A percentile compares a stretch with the other conserved stretches of the same genome.
Evolutionary conservation across 2,329 filamentous ascomycete species (phyloP).

Genomic region (Apiospora pterosperma): DNA sequence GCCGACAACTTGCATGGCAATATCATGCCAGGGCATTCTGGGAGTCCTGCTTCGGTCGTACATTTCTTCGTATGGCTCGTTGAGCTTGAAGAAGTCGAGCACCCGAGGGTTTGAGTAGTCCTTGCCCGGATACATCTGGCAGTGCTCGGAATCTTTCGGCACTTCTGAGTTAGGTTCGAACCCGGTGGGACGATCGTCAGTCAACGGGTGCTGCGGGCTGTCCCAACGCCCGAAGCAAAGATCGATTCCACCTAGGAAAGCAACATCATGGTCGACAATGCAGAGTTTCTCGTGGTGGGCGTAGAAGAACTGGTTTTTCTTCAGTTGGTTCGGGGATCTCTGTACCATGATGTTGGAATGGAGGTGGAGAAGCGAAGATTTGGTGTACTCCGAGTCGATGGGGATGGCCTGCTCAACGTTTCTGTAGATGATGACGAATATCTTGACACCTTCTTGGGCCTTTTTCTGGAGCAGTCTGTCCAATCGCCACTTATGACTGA

Average conservation of each 20-base stretch:
- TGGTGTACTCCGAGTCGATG: constrained; percentile 97
- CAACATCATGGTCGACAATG: constrained; percentile 91
- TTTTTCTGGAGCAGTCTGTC: constrained; percentile 92
- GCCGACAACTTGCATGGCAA: constrained; percentile 95
- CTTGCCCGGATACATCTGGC: constrained; percentile 94
- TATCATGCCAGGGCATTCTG: constrained; percentile 98
- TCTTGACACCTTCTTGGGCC: constrained; percentile 90
- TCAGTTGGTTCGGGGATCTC: constrained; percentile 93
- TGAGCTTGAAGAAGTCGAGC: constrained; percentile 88
- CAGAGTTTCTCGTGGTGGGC: constrained; percentile 99
- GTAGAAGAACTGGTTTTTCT: constrained; percentile 99
- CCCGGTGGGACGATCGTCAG: constrained; percentile 91
- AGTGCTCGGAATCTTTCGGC: constrained; percentile 88
- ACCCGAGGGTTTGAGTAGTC: constrained; percentile 97
- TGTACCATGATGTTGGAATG: constrained; percentile 97
- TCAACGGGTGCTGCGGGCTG: constrained; percentile 84
- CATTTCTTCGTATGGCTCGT: constrained; percentile 98
- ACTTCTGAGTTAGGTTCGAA: constrained; percentile 73
- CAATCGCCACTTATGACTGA: constrained; percentile 96
- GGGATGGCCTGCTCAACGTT: constrained; percentile 97
- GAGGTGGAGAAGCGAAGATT: constrained; percentile 90
- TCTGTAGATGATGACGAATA: constrained; percentile 96
- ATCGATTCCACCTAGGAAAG: constrained; percentile 93
- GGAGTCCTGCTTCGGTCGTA: constrained; percentile 87
- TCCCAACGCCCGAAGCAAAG: constrained; percentile 98